Evolutionary conservation across 2,329 filamentous ascomycete genomes (phyloP).

Genomic region (Didymellaceae sp.): DNA sequence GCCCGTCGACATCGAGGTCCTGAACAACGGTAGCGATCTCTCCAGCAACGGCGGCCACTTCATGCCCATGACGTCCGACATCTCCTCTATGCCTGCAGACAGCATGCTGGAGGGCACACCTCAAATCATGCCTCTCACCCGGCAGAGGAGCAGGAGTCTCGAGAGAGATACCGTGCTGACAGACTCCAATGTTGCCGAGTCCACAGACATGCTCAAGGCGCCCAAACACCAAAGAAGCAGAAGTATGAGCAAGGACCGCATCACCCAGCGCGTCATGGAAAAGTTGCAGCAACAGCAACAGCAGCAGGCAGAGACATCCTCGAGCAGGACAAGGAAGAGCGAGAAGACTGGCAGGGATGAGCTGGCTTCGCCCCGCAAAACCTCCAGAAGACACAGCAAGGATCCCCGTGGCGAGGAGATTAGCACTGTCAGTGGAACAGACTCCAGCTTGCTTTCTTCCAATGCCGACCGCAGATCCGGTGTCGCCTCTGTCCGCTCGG

Average conservation of each 20-base stretch:
- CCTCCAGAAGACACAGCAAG: conserved; percentile 51
- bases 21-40: conserved; percentile 73
- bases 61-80: conserved; percentile 75
- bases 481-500: conserved; percentile 66
- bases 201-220: conserved; percentile 57
- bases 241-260: conserved; percentile 70
- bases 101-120: conserved; percentile 68
- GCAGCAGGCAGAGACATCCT: conserved; percentile 56
- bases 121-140: conserved; percentile 53
- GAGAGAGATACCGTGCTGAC: conserved; percentile 48
- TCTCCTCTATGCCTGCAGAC: conserved; percentile 81
- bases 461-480: conserved; percentile 63
- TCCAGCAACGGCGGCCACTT: conserved; percentile 68
- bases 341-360: conserved; percentile 39
- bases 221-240: conserved; percentile 65
- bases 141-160: conserved; percentile 59
- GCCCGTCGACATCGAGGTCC: conserved; percentile 89
- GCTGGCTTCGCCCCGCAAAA: conserved; percentile 39
- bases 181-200: conserved; percentile 31
- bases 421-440: conserved; percentile 55
- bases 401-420: conserved; percentile 54
- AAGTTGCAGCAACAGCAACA: conserved; percentile 65
- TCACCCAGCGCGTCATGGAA: conserved; percentile 72
- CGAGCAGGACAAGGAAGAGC: conserved; percentile 26
- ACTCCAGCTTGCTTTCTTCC: conserved; percentile 68